A percentile compares a stretch with the other conserved stretches of the same genome.
Evolutionary conservation across 805 yeast species (phyloP).

Genomic region (Lachancea lanzarotensis): DNA sequence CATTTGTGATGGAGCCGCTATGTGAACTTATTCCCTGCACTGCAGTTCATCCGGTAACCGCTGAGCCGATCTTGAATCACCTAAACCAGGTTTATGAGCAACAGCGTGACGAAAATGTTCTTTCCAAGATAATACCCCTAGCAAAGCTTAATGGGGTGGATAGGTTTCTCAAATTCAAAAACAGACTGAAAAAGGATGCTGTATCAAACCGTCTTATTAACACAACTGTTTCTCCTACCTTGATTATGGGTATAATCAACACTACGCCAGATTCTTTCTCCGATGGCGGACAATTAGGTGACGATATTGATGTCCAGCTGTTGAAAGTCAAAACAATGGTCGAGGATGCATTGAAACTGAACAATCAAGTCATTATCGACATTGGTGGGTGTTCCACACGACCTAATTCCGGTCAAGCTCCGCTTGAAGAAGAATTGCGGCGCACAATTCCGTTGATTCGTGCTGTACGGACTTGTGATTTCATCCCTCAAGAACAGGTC

Average conservation of each 20-base stretch:
- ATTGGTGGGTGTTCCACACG: constrained; percentile 94
- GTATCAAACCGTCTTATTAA: constrained; percentile 34
- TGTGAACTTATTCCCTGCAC: constrained; percentile 71
- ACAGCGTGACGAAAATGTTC: constrained; percentile 44
- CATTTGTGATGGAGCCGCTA: constrained; percentile 85
- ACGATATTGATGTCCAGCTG: constrained; percentile 37
- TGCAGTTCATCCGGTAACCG: constrained; percentile 73
- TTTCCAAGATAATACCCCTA: constrained; percentile 47
- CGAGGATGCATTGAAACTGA: constrained; percentile 47
- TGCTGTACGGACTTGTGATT: constrained; percentile 44
- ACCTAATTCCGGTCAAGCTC: constrained; percentile 67
- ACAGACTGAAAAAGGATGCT: constrained; percentile 40
- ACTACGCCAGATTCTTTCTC: constrained; percentile 93
- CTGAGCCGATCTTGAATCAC: constrained; percentile 71
- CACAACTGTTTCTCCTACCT: constrained; percentile 37
- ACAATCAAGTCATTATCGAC: constrained; percentile 52
- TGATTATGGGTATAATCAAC: constrained; percentile 82
- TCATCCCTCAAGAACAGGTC: constrained; percentile 35
- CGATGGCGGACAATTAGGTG: constrained; percentile 59
- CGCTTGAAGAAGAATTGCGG: constrained; percentile 56
- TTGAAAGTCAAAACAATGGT: constrained; percentile 44
- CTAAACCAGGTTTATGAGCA: constrained; percentile 44
- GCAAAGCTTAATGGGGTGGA: constrained; percentile 21
- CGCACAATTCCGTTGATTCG: constrained; percentile 67
- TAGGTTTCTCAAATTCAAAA: constrained; percentile 24